A percentile compares a stretch with the other conserved stretches of the same genome.
phyloP scores from a whole-genome alignment of 352 stramenopile species.

The Pythium phragmiticola region DNA sequence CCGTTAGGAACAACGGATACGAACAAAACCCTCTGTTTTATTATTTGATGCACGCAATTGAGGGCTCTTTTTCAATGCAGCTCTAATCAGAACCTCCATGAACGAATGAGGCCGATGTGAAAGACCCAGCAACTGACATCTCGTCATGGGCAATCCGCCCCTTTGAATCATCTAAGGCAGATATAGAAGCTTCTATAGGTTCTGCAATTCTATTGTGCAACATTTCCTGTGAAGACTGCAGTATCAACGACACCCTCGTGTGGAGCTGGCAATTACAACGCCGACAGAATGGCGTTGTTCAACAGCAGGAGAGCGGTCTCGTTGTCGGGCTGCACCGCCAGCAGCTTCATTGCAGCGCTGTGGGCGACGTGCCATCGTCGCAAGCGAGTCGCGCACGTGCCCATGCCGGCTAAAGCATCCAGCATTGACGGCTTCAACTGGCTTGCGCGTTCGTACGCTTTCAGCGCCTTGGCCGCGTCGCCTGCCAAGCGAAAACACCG shows the following conservation, averaged over 20 bases:
- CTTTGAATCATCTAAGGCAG: too few species aligned
- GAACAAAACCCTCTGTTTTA: neutral
- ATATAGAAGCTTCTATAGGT: too few species aligned
- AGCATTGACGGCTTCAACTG: slow-evolving; percentile 70
- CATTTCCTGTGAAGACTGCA: too few species aligned
- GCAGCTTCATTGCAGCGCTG: slow-evolving; percentile 46
- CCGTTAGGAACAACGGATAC: neutral
- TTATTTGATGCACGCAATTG: neutral
- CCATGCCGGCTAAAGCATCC: slow-evolving; percentile 70
- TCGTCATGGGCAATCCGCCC: too few species aligned
- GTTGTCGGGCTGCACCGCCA: slow-evolving; percentile 65
- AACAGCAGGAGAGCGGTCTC: slow-evolving; percentile 59
- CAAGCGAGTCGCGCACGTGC: slow-evolving; percentile 69
- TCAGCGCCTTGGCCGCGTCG: slow-evolving; percentile 46
- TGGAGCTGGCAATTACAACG: slow-evolving; percentile 2
- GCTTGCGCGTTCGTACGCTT: slow-evolving; percentile 60
- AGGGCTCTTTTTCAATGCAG: neutral
- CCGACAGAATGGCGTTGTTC: slow-evolving; percentile 55
- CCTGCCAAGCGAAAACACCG: slow-evolving; percentile 18
- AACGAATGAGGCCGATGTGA: neutral
- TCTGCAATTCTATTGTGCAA: too few species aligned
- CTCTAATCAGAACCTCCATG: neutral
- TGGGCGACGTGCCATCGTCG: slow-evolving; percentile 64
- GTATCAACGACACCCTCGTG: too few species aligned
- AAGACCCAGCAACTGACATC: too few species aligned